A percentile compares a stretch with the other conserved stretches of the same genome.
Conservation (phyloP, 2,329 filamentous ascomycete genomes). For the Ophiocordyceps robertsii region DNA sequence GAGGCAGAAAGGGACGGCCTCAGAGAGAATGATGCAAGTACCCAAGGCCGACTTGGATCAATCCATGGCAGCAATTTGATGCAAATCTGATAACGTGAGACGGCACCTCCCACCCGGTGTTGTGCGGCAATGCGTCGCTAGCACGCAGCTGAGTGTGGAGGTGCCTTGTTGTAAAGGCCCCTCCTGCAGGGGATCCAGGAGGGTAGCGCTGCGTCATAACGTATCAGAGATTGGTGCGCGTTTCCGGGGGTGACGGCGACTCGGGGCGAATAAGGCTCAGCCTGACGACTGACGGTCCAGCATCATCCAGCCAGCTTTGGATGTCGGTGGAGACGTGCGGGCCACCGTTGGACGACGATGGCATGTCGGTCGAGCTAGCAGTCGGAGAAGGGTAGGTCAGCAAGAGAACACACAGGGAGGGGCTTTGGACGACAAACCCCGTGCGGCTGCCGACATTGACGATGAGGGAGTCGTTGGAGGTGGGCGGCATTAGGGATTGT, state of each 20-base stretch:
- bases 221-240: not conserved
- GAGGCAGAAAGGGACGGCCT: too few relatives aligned
- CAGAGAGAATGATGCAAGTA: too few relatives aligned
- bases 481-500: not conserved
- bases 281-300: not conserved
- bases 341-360: not conserved
- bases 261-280: not conserved
- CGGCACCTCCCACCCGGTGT: too few relatives aligned
- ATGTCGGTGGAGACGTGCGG: not conserved
- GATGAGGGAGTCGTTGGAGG: not conserved
- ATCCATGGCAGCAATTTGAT: too few relatives aligned
- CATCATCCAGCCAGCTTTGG: not conserved
- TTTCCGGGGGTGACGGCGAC: not conserved
- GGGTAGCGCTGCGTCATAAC: not conserved
- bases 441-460: slow-evolving; percentile 1
- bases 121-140: too few relatives aligned
- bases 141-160: too few relatives aligned
- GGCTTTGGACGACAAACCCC: not conserved
- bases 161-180: too few relatives aligned
- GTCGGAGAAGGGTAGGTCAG: not conserved
- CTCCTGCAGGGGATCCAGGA: not conserved
- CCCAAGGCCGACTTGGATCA: too few relatives aligned
- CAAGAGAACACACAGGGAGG: not conserved
- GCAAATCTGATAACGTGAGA: too few relatives aligned
- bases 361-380: not conserved